Evolutionary conservation across 768 basidiomycete species (phyloP).

Genomic region (Tubosaeta sp.): DNA sequence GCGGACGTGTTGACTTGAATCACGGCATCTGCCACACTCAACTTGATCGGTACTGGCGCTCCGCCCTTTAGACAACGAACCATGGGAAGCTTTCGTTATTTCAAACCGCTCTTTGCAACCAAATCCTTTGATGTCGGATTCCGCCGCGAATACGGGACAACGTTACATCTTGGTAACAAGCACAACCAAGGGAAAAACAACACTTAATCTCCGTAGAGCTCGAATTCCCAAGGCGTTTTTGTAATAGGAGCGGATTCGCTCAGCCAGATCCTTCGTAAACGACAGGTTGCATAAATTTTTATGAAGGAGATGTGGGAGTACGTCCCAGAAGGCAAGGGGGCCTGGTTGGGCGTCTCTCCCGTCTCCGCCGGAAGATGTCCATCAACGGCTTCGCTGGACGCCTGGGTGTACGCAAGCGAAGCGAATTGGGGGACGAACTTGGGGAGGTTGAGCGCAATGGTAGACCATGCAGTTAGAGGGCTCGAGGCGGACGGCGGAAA

Average conservation of each 20-base stretch:
- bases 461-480: slow-evolving; percentile 67
- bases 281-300: slow-evolving; percentile 75
- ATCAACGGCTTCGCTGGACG: slow-evolving; percentile 20
- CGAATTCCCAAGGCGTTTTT: slow-evolving; percentile 71
- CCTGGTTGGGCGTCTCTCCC: slow-evolving; percentile 15
- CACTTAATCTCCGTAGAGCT: slow-evolving; percentile 49
- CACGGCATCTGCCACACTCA: slow-evolving; percentile 19
- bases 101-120: slow-evolving; percentile 18
- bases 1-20: slow-evolving; percentile 1
- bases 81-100: slow-evolving; percentile 19
- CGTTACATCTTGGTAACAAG: slow-evolving; percentile 14
- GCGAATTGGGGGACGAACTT: slow-evolving; percentile 59
- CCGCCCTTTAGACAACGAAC: slow-evolving; percentile 11
- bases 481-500: slow-evolving; percentile 55
- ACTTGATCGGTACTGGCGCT: slow-evolving; percentile 21
- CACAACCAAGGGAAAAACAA: slow-evolving; percentile 9
- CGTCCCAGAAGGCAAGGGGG: slow-evolving; percentile 43
- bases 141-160: slow-evolving; percentile 17
- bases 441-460: slow-evolving; percentile 57
- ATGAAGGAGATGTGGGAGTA: slow-evolving; percentile 70
- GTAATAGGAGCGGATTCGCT: slow-evolving; percentile 50
- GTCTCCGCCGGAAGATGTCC: slow-evolving; percentile 20
- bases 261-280: slow-evolving; percentile 75
- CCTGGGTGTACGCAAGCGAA: slow-evolving; percentile 36
- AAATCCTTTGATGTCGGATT: slow-evolving; percentile 15